Conservation (phyloP, 225 moss, liverwort and hornwort species). For the Marchantia paleacea region DNA sequence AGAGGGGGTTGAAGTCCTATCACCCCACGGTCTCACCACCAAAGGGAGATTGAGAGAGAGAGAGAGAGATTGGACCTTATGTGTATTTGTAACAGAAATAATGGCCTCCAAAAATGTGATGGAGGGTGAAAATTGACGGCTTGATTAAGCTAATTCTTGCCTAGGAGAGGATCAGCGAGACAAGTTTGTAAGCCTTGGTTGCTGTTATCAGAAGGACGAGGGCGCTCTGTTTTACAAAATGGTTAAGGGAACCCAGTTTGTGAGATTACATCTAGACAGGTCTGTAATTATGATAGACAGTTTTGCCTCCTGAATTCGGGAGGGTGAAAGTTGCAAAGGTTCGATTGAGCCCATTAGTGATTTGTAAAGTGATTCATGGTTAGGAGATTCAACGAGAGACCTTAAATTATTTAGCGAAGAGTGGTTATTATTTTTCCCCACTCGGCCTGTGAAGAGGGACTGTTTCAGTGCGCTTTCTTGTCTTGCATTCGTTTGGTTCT, state of each 20-base stretch:
- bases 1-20: background rate
- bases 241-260: constrained; percentile 19
- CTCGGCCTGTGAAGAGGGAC: background rate
- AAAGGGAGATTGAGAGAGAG: background rate
- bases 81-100: constrained; percentile 41
- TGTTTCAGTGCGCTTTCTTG: background rate
- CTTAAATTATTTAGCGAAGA: constrained; percentile 11
- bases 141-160: constrained; percentile 26
- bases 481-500: background rate
- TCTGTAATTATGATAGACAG: constrained; percentile 38
- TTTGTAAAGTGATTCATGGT: constrained; percentile 29
- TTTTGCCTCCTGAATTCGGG: constrained; percentile 43
- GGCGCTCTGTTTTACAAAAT: constrained; percentile 5
- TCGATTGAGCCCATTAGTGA: constrained; percentile 21
- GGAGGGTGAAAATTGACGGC: constrained; percentile 18
- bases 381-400: constrained; percentile 21
- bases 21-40: background rate
- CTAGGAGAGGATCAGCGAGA: constrained; percentile 14
- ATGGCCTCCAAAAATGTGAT: constrained; percentile 29
- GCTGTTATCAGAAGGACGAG: background rate
- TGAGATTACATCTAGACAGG: constrained; percentile 17
- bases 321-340: constrained; percentile 21
- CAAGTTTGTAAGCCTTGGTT: constrained; percentile 16
- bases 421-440: constrained; percentile 3
- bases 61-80: background rate